Base-by-base conservation (phyloP, 371 early-diverging fungal genomes). In the Syncephalis plumigaleata region DNA sequence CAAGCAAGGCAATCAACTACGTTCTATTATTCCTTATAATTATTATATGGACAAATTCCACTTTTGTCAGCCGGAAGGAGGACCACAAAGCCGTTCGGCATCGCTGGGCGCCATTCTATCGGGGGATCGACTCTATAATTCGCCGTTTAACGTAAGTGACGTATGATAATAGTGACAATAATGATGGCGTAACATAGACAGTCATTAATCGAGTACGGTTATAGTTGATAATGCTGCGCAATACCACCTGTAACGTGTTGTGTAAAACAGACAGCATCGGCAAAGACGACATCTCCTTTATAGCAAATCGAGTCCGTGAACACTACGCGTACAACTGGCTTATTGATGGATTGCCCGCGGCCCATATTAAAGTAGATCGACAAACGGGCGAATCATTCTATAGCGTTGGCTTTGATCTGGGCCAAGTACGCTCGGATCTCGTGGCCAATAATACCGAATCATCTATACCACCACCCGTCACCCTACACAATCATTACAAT, bases 271-370 rank as follows among this genome's bases (percentile, higher is more conserved):
- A 61, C 0, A 74, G 91, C 45, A 71, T 77, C 0, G 67, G 63
- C 17, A 65, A 70, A 36, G 85, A 91, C 59, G 88, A 79, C 0
- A 57, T 70, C 22, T 91, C 93, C 56, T 84, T 93, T 52, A 87
- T 85, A 52, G 72, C 77, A 39, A 71, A 83, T 37, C 89, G 93
- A 43, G 60, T 58, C 25, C 85, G 91, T 44, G 78, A 84, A 20
- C 89, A 91, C 60, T 70, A 71, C 37, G 56, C 81, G 81, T 40
- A 40, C n/a, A 18, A 21, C 55, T 64, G 81, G 79, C 66, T 90
- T 23, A 81, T 93, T n/a, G 95, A 94, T 63, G 92, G 90, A 0
- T 68, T 93, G 36, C 92, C 94, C 1, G 94, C 86, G 21, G 91
- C 87, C 4, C 73, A 77, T 45, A 57, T 65, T 9, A 68, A 67